Base-by-base conservation (phyloP, 352 stramenopile genomes). In the Globisporangium nunn region DNA sequence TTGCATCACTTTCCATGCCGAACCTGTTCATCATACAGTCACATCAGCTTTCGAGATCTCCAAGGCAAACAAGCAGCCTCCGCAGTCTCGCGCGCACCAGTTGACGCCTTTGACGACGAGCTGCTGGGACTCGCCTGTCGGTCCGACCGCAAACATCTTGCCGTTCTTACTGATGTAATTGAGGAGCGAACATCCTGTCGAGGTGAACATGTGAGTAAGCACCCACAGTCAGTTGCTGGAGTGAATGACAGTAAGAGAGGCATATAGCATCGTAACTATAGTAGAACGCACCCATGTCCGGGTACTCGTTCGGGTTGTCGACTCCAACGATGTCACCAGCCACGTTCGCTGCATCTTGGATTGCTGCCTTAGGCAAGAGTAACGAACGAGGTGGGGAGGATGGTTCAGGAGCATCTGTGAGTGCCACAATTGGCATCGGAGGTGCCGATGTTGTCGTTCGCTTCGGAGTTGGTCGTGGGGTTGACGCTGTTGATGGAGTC, bases 101-200 rank as follows among this genome's bases (percentile, higher is more conserved):
- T 59, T 54, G n/a, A 62, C 39, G 14, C 60, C 41, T 23, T 58
- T 62, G 46, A 70, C 59, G 8, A 49, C 50, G 33, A 70, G 33
- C n/a, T 47, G 18, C 5, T 66, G 41, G 0, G 43, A 58, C 28
- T 62, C 51, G 11, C 63, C 63, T 17, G 55, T 46, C 1, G 58
- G 48, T 37, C 50, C 63, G 14, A 63, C 43, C 10, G 63, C 63
- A 18, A 57, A 63, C n/a, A 70, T 15, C 39, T 63, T 51, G 15
- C 59, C 63, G 23, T 70, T 54, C 54, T 66, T 70, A 50, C 58
- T 66, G 28, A 61, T 46, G 54, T 70, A 70, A 51, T 63, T 66
- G 35, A 59, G 58, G 15, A 66, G 37, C 17, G 35, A 23, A 29
- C 58, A 64, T 12, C 47, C 58, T 64, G 14, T 4, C n/a, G n/a